phyloP scores from a whole-genome alignment of 2,329 filamentous ascomycete genomes.

The Hypomyces perniciosus region DNA sequence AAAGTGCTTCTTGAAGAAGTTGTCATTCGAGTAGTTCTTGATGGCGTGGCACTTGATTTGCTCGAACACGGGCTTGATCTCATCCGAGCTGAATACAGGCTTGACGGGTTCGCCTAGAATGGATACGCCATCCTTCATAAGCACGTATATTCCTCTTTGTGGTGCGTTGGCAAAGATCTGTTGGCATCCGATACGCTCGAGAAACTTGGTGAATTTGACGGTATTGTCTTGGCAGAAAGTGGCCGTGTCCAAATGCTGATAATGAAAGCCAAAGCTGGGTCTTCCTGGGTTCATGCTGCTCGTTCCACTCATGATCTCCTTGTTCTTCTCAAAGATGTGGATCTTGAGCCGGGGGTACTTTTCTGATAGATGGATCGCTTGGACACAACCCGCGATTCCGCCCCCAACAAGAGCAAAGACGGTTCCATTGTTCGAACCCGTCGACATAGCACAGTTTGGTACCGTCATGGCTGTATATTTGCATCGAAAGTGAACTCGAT shows the following conservation, averaged over 20 bases:
- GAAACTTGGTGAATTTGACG: slow-evolving; percentile 1
- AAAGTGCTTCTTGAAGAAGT: not conserved
- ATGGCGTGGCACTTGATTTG: slow-evolving; percentile 3
- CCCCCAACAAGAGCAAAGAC: slow-evolving; percentile 2
- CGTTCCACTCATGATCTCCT: not conserved
- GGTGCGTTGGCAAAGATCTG: slow-evolving; percentile 1
- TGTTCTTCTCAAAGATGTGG: slow-evolving; percentile 1
- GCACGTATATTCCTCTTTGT: slow-evolving; percentile 2
- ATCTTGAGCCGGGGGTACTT: slow-evolving; percentile 1
- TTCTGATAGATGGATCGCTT: slow-evolving; percentile 2
- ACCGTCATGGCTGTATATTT: not conserved
- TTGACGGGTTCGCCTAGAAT: not conserved
- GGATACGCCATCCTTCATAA: not conserved
- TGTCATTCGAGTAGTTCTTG: not conserved
- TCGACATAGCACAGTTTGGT: not conserved
- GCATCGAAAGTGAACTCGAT: not conserved
- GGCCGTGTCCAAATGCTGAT: slow-evolving; percentile 1
- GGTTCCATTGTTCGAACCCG: not conserved
- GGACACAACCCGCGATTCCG: not conserved
- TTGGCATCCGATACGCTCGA: slow-evolving; percentile 1
- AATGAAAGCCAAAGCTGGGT: slow-evolving; percentile 2
- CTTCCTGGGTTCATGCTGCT: slow-evolving; percentile 3
- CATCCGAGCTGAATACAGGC: not conserved
- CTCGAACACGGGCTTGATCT: not conserved
- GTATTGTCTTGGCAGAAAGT: slow-evolving; percentile 6